These are phyloP conservation scores for Trichomonascaceae sp. DNA, from an alignment of 1,139 yeast genomes.

Conservation along the genomic window DNA sequence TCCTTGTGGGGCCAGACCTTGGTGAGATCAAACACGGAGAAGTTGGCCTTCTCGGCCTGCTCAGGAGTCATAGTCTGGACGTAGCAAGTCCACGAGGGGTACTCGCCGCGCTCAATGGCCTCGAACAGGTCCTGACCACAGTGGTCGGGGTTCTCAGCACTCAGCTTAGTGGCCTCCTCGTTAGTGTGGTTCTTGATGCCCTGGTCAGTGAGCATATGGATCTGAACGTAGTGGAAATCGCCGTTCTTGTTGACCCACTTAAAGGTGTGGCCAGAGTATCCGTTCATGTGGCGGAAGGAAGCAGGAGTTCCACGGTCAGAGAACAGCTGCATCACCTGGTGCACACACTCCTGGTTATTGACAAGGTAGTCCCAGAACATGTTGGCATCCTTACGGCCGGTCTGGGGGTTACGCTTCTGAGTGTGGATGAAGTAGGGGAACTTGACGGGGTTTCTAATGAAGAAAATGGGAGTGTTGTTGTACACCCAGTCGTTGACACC, in stretches of 20 bases:
- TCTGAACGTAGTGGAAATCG: slow-evolving; percentile 52
- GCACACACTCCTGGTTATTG: slow-evolving; percentile 49
- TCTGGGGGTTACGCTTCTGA: slow-evolving; percentile 76
- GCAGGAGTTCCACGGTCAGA: slow-evolving; percentile 67
- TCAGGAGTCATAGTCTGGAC: slow-evolving; percentile 63
- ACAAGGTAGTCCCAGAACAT: slow-evolving; percentile 60
- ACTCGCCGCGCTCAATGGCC: slow-evolving; percentile 44
- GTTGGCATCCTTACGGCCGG: slow-evolving; percentile 63
- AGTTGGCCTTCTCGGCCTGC: slow-evolving; percentile 42
- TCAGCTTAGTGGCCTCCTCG: slow-evolving; percentile 43
- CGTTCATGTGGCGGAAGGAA: slow-evolving; percentile 52
- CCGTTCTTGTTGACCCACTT: slow-evolving; percentile 57
- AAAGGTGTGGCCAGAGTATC: slow-evolving; percentile 67
- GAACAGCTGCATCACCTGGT: slow-evolving; percentile 51
- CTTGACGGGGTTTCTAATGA: slow-evolving; percentile 75
- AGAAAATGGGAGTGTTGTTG: slow-evolving; percentile 83
- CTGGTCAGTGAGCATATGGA: slow-evolving; percentile 49
- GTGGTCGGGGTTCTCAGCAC: slow-evolving; percentile 52
- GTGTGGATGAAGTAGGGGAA: slow-evolving; percentile 86
- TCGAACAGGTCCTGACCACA: slow-evolving; percentile 45
- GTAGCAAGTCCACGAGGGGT: slow-evolving; percentile 53
- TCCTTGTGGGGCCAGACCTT: slow-evolving; percentile 74
- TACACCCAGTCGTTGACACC: slow-evolving; percentile 82
- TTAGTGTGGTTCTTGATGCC: slow-evolving; percentile 45
- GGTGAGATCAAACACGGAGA: slow-evolving; percentile 55